These are phyloP conservation scores for Oldenlandia corymbosa DNA, from an alignment of 257 asterid genomes.

Conservation along the genomic window DNA sequence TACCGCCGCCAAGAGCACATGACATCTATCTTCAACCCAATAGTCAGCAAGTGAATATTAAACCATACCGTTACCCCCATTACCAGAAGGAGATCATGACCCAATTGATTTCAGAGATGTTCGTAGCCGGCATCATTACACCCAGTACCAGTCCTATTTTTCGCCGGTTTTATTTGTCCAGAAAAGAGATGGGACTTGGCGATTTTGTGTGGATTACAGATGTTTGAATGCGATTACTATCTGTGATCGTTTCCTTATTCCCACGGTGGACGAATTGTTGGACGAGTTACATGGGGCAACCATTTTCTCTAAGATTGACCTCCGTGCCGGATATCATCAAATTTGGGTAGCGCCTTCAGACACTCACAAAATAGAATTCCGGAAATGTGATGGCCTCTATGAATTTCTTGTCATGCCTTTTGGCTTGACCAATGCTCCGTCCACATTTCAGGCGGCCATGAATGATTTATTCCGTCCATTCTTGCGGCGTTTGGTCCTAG, in stretches of 20 bases:
- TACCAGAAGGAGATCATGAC: no score
- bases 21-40: no score
- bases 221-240: background rate
- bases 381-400: background rate
- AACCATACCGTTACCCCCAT: no score
- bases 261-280: background rate
- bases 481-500: background rate
- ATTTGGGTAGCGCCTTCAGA: background rate
- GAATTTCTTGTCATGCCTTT: background rate
- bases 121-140: no score
- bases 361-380: background rate
- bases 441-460: background rate
- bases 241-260: background rate
- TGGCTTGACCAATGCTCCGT: constrained; percentile 1
- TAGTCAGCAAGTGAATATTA: no score
- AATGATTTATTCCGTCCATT: no score
- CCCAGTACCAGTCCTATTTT: no score
- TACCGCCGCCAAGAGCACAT: no score
- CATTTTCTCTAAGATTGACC: background rate
- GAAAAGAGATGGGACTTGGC: no score
- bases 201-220: no score
- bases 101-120: no score
- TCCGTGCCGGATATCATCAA: background rate
- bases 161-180: no score
- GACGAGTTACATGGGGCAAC: background rate